Conservation (phyloP, 495 filamentous ascomycete genomes). For the Xylaria intraflava region DNA sequence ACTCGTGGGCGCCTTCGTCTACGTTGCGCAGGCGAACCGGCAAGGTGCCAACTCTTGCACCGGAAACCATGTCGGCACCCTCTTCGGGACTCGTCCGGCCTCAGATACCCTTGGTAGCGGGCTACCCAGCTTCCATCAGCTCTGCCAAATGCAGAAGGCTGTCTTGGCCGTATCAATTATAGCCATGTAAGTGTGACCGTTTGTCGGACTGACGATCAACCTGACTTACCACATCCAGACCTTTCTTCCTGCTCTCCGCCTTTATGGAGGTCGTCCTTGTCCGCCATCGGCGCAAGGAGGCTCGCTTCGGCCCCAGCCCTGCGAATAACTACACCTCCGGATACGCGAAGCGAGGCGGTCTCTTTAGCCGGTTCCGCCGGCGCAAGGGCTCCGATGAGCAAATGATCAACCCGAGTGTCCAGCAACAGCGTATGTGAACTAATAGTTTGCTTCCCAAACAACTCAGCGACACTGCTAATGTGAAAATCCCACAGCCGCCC, state of each 20-base stretch:
- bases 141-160: slow-evolving; percentile 66
- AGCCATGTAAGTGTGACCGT: slow-evolving; percentile 56
- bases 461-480: not conserved
- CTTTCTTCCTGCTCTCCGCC: slow-evolving; percentile 63
- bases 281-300: slow-evolving; percentile 69
- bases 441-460: no score
- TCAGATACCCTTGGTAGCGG: slow-evolving; percentile 30
- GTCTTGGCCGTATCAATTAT: slow-evolving; percentile 71
- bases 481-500: slow-evolving; percentile 15
- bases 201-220: not conserved
- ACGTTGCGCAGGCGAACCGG: slow-evolving; percentile 54
- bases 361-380: slow-evolving; percentile 26
- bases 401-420: slow-evolving; percentile 20
- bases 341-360: slow-evolving; percentile 35
- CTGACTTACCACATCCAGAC: slow-evolving; percentile 31
- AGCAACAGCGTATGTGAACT: slow-evolving; percentile 28
- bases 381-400: slow-evolving; percentile 13
- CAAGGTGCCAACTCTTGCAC: slow-evolving; percentile 56
- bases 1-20: slow-evolving; percentile 54
- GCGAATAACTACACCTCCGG: slow-evolving; percentile 73
- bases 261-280: slow-evolving; percentile 56
- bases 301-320: slow-evolving; percentile 70
- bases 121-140: slow-evolving; percentile 46
- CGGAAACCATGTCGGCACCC: slow-evolving; percentile 58
- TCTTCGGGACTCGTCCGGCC: slow-evolving; percentile 56